Base-by-base conservation (phyloP, 257 asterid species). In the Oldenlandia corymbosa region DNA sequence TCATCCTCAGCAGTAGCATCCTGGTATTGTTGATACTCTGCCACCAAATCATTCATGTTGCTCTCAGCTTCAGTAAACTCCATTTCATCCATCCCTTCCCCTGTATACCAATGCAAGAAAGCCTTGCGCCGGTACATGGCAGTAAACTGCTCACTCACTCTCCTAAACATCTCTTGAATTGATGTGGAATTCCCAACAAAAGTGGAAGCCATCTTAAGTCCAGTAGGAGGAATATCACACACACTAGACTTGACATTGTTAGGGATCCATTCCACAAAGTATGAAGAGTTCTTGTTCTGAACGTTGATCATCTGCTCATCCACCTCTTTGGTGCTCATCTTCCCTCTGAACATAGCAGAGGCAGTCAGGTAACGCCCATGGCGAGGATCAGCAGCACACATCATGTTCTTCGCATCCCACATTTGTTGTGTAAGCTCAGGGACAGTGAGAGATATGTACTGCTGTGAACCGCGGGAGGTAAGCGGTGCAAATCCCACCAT, bases 361-460 rank as follows among this genome's bases (percentile, higher is more conserved):
- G 88, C 94, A 0, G 96, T 85, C 58, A 88, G 74, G 84, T 88
- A 88, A 55, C 94, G 91, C 13, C 94, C 94, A 12, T 88, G 96
- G 60, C 96, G 89, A 2, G 96, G 96, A 64, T 88, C 96, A 56
- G 96, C 96, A 3, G 96, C 96, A 13, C 96, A 88, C 96, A 88
- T 88, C 96, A 88, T 88, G 87, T 85, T 88, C 84, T 88, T 88
- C 3, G 96, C 58, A 60, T 88, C 96, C 94, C 96, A 88, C 96
- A 88, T 85, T 75, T 88, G 91, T 58, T 88, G 96, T 0, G 96
- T 85, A 14, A 88, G 85, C 75, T 88, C 96, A 0, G 96, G 96
- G 61, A 88, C 94, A 0, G 96, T 85, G 67, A 88, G 88, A 23
- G 96, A 85, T 65, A 88, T 83, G 80, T 85, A 85, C 54, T 85